Base-by-base conservation (phyloP, 257 asterid genomes). In the Salvia hispanica region DNA sequence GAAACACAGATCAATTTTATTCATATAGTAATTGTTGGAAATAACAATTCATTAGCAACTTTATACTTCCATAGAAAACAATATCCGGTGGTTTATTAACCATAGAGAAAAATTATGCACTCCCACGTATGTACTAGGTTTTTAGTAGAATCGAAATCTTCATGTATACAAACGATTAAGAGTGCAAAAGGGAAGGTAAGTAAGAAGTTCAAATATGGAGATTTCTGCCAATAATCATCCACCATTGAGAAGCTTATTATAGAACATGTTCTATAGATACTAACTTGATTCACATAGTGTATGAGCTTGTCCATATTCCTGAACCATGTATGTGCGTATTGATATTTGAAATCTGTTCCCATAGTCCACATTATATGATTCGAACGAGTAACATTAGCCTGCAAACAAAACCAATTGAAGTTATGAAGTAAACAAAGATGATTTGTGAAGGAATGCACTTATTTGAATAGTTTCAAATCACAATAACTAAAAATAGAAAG, bases 261-360 rank as follows among this genome's bases (percentile, higher is more conserved):
- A 39, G 14, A 52, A 48, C 11, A 37, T 6, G 54, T 31, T 36
- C 44, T 43, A 62, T 43, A 62, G 48, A 74, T 57, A 80, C 93
- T 74, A 65, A 90, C 99, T 72, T 78, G 83, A 67, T 94, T 94
- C 71, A 83, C 99, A 68, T 94, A 91, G 84, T 94, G 96, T 75
- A 94, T 91, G 80, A 94, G 95, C 91, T 94, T 94, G 85, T 94
- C 99, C 96, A 94, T 62, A 79, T 94, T 91, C 67, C 86, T 80
- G 55, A 75, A 94, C 99, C 99, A 94, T 46, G 96, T 68, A 7
- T 78, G 73, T 54, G 98, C 96, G 71, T 91, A 94, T 69, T 94
- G 98, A 80, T 94, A 94, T 83, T 87, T 85, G 83, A 94, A 94
- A 83, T 94, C 99, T 5, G 97, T 91, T 72, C 99, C 99, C 99